phyloP scores from a whole-genome alignment of 2,329 filamentous ascomycete genomes.

The Verticillium albo-atrum region DNA sequence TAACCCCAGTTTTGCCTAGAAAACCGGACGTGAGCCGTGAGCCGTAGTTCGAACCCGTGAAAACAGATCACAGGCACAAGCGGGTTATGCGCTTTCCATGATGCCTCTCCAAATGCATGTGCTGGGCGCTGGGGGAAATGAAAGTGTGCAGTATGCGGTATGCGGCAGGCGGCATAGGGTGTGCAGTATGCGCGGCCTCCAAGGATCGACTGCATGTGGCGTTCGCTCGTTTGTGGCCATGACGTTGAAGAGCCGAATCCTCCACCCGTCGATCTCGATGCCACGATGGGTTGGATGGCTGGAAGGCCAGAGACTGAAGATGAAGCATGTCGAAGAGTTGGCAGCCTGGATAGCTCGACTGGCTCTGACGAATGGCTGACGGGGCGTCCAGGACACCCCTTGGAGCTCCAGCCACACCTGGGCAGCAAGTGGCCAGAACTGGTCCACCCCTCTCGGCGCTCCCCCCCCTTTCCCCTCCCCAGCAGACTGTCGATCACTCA shows the following conservation, averaged over 20 bases:
- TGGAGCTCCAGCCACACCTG: not conserved
- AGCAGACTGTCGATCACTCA: conserved; percentile 22
- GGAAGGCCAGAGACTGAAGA: not conserved
- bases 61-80: not conserved
- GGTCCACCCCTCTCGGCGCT: not conserved
- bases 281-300: not conserved
- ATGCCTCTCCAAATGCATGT: not conserved
- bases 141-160: too few relatives aligned
- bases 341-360: not conserved
- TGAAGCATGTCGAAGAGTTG: not conserved
- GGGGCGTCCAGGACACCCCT: not conserved
- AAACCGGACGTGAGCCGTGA: not conserved
- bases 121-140: too few relatives aligned
- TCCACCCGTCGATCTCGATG: not conserved
- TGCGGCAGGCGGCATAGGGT: too few relatives aligned
- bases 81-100: not conserved
- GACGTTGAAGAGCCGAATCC: not conserved
- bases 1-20: not conserved
- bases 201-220: not conserved
- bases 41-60: not conserved
- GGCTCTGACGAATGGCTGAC: not conserved
- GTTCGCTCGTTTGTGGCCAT: not conserved
- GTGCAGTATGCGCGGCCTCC: not conserved
- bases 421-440: not conserved
- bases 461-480: too few relatives aligned